Conservation (phyloP, 345 rosid species). For the Firmiana major region DNA sequence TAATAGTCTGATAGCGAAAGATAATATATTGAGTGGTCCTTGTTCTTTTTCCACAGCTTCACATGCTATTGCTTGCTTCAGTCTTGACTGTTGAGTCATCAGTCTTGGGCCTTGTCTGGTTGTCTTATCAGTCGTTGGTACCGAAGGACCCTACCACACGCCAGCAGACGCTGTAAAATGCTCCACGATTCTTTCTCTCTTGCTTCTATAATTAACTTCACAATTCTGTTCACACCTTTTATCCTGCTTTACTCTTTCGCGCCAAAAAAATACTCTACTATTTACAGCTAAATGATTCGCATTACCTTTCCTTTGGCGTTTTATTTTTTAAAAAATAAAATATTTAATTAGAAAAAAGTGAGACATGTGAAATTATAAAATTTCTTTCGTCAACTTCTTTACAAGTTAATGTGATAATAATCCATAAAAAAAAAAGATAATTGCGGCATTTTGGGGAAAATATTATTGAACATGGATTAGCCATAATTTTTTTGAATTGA, state of each 20-base stretch:
- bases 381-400: too few relatives aligned
- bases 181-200: slow-evolving; percentile 5
- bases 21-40: slow-evolving; percentile 3
- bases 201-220: background rate
- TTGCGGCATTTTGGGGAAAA: too few relatives aligned
- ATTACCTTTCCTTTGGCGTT: background rate
- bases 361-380: too few relatives aligned
- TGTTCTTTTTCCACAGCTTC: slow-evolving; percentile 10
- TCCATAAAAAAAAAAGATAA: too few relatives aligned
- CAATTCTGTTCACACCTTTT: background rate
- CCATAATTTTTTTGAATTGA: too few relatives aligned
- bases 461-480: too few relatives aligned
- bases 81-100: background rate
- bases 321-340: background rate
- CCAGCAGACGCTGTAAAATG: slow-evolving; percentile 26
- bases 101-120: background rate
- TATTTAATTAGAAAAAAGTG: too few relatives aligned
- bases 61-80: slow-evolving; percentile 7
- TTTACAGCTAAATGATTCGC: background rate
- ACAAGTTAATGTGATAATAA: too few relatives aligned
- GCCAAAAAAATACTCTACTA: background rate
- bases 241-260: background rate
- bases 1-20: background rate
- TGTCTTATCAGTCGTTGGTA: background rate
- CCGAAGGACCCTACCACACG: background rate